phyloP scores from a whole-genome alignment of 371 early-diverging fungal species.

The Mortierella sp. region DNA sequence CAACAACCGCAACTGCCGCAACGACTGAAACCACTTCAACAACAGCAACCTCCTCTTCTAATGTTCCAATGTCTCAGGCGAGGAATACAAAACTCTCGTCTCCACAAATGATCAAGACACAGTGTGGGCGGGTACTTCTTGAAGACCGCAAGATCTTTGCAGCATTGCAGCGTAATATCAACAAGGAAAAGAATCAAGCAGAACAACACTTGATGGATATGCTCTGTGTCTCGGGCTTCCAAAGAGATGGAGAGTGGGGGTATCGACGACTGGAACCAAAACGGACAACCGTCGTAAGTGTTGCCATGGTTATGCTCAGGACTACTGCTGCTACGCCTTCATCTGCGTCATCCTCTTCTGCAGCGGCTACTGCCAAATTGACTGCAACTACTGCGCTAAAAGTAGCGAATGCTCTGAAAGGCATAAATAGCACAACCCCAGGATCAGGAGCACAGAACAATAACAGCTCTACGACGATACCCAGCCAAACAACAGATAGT shows the following conservation, averaged over 20 bases:
- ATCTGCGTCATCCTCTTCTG: not conserved
- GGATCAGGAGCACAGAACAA: not conserved
- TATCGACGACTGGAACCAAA: conserved; percentile 79
- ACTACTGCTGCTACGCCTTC: conserved; percentile 63
- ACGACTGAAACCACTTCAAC: not conserved
- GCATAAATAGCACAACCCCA: not conserved
- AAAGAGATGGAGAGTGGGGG: conserved; percentile 82
- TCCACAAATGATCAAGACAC: conserved; percentile 49
- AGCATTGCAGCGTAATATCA: conserved; percentile 81
- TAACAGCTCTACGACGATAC: not conserved
- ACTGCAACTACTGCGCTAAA: conserved; percentile 1
- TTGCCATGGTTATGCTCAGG: conserved; percentile 78
- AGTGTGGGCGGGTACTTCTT: conserved; percentile 69
- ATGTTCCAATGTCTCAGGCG: not conserved
- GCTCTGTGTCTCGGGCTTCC: conserved; percentile 88
- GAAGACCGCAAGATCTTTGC: conserved; percentile 80
- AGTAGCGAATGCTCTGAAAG: conserved; percentile 4
- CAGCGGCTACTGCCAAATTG: not conserved
- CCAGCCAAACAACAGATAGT: not conserved
- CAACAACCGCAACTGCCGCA: conserved; percentile 2
- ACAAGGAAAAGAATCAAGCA: conserved; percentile 78
- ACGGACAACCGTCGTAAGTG: conserved; percentile 75
- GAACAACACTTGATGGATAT: conserved; percentile 90
- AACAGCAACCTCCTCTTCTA: not conserved
- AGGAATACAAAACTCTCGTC: not conserved